These are phyloP conservation scores for Saraca asoca DNA, from an alignment of 331 rosid genomes.

Conservation along the genomic window DNA sequence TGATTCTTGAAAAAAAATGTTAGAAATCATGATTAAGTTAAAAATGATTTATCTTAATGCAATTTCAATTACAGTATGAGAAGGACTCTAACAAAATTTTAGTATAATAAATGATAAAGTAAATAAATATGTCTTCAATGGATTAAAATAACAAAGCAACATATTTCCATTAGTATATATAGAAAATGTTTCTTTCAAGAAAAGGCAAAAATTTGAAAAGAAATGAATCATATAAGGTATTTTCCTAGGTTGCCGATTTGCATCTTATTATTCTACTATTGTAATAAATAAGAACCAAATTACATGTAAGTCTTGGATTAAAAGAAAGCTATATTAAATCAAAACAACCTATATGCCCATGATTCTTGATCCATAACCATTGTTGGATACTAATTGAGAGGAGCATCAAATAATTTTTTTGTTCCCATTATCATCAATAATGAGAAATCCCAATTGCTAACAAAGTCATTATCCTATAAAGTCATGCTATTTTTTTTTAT, in stretches of 20 bases:
- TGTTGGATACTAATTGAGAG: constrained; percentile 38
- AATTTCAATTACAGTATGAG: too few relatives aligned
- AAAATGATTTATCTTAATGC: too few relatives aligned
- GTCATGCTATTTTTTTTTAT: constrained; percentile 24
- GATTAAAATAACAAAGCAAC: constrained; percentile 19
- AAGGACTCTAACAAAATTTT: neutral
- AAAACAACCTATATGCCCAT: constrained; percentile 54
- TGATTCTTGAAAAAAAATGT: too few relatives aligned
- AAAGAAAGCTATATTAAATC: neutral
- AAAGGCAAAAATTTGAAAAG: constrained; percentile 3
- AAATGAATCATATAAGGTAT: neutral
- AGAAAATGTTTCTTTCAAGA: constrained; percentile 8
- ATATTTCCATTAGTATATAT: constrained; percentile 26
- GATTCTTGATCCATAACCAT: constrained; percentile 52
- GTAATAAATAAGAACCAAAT: constrained; percentile 31
- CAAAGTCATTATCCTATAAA: constrained; percentile 63
- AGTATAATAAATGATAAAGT: neutral
- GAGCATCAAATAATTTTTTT: constrained; percentile 36
- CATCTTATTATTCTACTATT: neutral
- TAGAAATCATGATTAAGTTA: too few relatives aligned
- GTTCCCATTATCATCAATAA: constrained; percentile 41
- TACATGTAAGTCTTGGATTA: constrained; percentile 31
- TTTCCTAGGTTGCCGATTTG: constrained; percentile 35
- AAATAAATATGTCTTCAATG: neutral
- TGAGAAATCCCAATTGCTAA: constrained; percentile 51